Evolutionary conservation across 2,329 filamentous ascomycete species (phyloP).

Genomic region (Claviceps capensis): DNA sequence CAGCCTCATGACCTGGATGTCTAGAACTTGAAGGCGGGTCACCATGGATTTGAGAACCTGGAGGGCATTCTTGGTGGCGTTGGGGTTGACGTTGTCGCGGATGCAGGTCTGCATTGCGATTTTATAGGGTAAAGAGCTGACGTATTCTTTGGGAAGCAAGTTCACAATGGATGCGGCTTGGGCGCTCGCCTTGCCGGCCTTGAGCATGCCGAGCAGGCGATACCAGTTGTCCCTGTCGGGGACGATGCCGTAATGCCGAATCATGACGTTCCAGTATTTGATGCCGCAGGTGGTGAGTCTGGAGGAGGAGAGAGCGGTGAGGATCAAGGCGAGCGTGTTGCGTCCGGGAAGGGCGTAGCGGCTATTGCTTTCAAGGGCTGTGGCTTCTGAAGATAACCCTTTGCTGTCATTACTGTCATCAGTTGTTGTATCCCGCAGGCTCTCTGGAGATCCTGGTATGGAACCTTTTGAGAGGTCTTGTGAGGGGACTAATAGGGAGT

Average conservation of each 20-base stretch:
- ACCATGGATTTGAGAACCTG: conserved; percentile 53
- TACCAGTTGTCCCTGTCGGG: conserved; percentile 64
- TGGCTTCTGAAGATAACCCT: neutral
- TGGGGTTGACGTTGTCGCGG: conserved; percentile 63
- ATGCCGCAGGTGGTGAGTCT: conserved; percentile 48
- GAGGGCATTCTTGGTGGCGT: conserved; percentile 51
- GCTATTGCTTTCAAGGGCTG: conserved; percentile 8
- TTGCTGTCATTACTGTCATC: neutral
- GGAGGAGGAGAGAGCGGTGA: conserved; percentile 49
- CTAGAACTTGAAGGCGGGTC: conserved; percentile 25
- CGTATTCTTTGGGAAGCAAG: conserved; percentile 31
- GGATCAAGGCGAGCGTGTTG: conserved; percentile 54
- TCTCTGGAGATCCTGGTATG: too few relatives aligned
- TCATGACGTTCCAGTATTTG: conserved; percentile 68
- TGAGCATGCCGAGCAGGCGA: conserved; percentile 53
- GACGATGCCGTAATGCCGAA: conserved; percentile 41
- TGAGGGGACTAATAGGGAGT: neutral
- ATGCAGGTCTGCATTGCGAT: conserved; percentile 62
- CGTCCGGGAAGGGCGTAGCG: conserved; percentile 30
- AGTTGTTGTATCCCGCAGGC: neutral
- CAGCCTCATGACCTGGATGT: conserved; percentile 34
- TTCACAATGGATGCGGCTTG: conserved; percentile 46
- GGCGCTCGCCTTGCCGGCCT: conserved; percentile 49
- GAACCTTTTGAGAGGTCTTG: neutral
- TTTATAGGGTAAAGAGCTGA: conserved; percentile 45